These are phyloP conservation scores for Fusarium sp. DNA, from an alignment of 2,329 filamentous ascomycete species.

Conservation along the genomic window DNA sequence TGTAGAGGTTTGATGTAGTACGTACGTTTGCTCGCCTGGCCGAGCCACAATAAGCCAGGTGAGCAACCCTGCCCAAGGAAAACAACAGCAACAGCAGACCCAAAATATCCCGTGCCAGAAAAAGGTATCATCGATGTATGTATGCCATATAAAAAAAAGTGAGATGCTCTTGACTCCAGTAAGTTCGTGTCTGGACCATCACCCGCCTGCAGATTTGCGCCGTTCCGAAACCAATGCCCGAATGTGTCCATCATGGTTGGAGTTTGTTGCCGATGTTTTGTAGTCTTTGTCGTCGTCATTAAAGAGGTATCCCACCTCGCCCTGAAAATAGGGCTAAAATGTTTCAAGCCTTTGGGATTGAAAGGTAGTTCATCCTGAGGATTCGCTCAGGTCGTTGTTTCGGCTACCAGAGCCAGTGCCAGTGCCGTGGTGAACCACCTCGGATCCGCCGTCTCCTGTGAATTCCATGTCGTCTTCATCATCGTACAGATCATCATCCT, in stretches of 20 bases:
- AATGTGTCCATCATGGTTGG: conserved; percentile 31
- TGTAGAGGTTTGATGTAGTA: conserved; percentile 12
- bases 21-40: conserved; percentile 6
- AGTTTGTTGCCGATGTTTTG: conserved; percentile 27
- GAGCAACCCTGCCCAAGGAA: conserved; percentile 12
- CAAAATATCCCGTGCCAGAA: conserved; percentile 28
- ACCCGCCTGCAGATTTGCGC: conserved; percentile 41
- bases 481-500: conserved; percentile 45
- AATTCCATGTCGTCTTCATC: conserved; percentile 43
- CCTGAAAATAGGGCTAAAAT: not conserved
- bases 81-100: conserved; percentile 15
- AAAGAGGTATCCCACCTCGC: conserved; percentile 22
- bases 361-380: conserved; percentile 38
- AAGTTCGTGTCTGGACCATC: conserved; percentile 32
- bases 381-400: conserved; percentile 41
- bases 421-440: conserved; percentile 45
- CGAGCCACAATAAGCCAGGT: conserved; percentile 1
- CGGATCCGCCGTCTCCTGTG: conserved; percentile 43
- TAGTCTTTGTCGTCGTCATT: conserved; percentile 41
- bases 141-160: conserved; percentile 35
- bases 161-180: conserved; percentile 41
- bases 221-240: conserved; percentile 28
- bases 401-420: conserved; percentile 45
- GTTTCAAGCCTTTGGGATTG: conserved; percentile 10
- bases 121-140: conserved; percentile 43